These are phyloP conservation scores for Conringia planisiliqua DNA, from an alignment of 345 rosid genomes.

Conservation along the genomic window DNA sequence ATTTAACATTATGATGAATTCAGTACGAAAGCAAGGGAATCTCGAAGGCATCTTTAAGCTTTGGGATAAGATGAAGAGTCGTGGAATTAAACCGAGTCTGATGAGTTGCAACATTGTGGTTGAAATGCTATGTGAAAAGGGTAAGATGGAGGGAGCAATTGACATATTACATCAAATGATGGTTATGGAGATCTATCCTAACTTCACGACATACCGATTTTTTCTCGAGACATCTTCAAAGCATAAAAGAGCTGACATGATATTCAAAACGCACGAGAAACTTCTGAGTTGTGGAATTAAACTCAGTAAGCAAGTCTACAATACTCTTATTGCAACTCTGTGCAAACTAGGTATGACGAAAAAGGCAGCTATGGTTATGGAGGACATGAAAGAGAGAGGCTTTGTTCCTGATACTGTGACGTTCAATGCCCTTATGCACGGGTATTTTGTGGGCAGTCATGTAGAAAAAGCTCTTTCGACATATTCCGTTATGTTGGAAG, in stretches of 20 bases:
- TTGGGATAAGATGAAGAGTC: slow-evolving; percentile 67
- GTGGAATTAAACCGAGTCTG: slow-evolving; percentile 51
- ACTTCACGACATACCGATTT: slow-evolving; percentile 43
- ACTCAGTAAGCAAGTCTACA: slow-evolving; percentile 52
- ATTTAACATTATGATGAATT: slow-evolving; percentile 71
- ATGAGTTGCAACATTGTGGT: slow-evolving; percentile 64
- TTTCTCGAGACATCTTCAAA: slow-evolving; percentile 56
- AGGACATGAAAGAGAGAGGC: slow-evolving; percentile 55
- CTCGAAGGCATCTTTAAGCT: slow-evolving; percentile 49
- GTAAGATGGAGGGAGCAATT: slow-evolving; percentile 51
- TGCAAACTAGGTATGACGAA: slow-evolving; percentile 80
- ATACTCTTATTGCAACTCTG: slow-evolving; percentile 56
- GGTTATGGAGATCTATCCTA: slow-evolving; percentile 48
- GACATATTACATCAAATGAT: slow-evolving; percentile 55
- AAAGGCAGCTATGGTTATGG: slow-evolving; percentile 55
- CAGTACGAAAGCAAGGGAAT: slow-evolving; percentile 55
- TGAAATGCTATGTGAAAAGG: slow-evolving; percentile 49
- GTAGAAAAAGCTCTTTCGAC: slow-evolving; percentile 46
- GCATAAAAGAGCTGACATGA: slow-evolving; percentile 47
- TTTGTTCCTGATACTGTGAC: slow-evolving; percentile 48
- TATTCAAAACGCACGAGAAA: slow-evolving; percentile 55
- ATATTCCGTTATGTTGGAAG: slow-evolving; percentile 50
- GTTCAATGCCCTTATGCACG: slow-evolving; percentile 69
- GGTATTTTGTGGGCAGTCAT: slow-evolving; percentile 61
- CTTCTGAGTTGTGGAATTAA: slow-evolving; percentile 56